These are phyloP conservation scores for Phaseolus lunatus DNA, from an alignment of 306 rosid genomes.

Conservation along the genomic window DNA sequence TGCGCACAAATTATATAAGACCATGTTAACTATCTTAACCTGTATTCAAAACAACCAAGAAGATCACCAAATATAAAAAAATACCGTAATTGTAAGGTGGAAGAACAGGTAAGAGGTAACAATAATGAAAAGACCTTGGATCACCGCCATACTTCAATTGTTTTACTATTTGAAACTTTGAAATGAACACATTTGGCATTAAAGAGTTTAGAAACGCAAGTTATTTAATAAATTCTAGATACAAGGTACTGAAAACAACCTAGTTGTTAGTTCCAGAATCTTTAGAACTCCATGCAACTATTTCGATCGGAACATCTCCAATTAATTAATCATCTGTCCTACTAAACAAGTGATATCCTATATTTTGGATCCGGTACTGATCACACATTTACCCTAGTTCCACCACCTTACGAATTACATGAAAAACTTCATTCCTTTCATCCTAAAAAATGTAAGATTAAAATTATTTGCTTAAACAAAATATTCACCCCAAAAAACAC, in stretches of 20 bases:
- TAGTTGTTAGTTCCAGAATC: conserved; percentile 8
- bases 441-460: background rate
- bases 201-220: background rate
- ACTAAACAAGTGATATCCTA: conserved; percentile 1
- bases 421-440: background rate
- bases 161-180: background rate
- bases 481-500: background rate
- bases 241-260: conserved; percentile 10
- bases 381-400: background rate
- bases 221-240: background rate
- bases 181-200: background rate
- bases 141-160: background rate
- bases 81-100: background rate
- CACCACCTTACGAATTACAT: background rate
- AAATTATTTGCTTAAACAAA: background rate
- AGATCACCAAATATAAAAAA: background rate
- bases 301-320: conserved; percentile 15
- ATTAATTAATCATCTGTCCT: background rate
- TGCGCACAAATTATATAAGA: too few species aligned
- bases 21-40: background rate
- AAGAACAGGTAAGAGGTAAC: background rate
- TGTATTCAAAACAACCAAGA: background rate
- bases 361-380: background rate
- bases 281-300: conserved; percentile 7
- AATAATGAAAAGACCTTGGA: background rate